Base-by-base conservation (phyloP, 805 yeast species). In the Candida sonorensis region DNA sequence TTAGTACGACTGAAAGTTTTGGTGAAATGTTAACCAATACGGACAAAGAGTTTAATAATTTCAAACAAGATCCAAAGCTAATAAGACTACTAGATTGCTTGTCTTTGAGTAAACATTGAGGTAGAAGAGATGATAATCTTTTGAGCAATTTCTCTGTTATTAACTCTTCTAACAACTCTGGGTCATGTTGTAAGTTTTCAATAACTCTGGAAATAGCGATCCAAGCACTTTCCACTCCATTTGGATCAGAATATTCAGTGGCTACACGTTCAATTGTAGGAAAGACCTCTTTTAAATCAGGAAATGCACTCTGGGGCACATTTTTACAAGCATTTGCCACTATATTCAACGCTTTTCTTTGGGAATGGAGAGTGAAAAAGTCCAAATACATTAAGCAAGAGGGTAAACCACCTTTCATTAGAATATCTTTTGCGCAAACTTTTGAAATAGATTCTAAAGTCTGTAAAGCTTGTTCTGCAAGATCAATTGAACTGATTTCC, bases 401-500 rank as follows among this genome's bases (percentile, higher is more conserved):
- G 6, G 65, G 57, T 7, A 88, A 53, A 7, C 87, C 80, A 23
- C 81, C 79, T 34, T 74, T 69, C 14, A 64, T 53, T 24, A 85
- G 57, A 10, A 84, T 64, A 18, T 62, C 67, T 26, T 57, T 51
- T 2, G 79, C 72, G 15, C 69, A 61, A 19, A 67, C 67, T 36
- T 77, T 59, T 1, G 87, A 75, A 11, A 81, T 73, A 53, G 73
- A 64, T 49, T 80, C 88, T 28, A 81, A 59, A 0, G 88, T 76
- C 48, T 80, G 88, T 25, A 87, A 58, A 0, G 87, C 86, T 56
- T 88, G 96, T 51, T 90, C 98, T 0, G 95, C 94, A 33, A 90
- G 63, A 52, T 90, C 98, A 33, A 90, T 88, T 50, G 75, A 88
- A 34, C 77, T 75, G 12, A 90, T 79, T 40, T 85, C 94, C 36